Evolutionary conservation across 352 stramenopile species (phyloP).

Genomic region (Bremia lactucae): DNA sequence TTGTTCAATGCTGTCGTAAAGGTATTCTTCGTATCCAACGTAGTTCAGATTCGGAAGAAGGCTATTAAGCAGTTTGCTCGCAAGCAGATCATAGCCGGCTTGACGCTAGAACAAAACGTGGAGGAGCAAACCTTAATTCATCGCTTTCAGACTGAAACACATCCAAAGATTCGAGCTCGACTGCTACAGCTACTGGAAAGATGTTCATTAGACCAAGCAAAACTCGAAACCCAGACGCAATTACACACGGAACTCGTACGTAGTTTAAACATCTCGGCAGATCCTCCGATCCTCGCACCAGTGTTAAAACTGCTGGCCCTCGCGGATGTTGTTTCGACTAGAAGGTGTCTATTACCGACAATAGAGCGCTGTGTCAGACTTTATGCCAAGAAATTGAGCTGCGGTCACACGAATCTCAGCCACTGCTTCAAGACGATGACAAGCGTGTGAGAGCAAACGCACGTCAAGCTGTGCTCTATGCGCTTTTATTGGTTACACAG

Average conservation of each 20-base stretch:
- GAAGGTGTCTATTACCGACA: no score
- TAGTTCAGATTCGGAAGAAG: slow-evolving; percentile 57
- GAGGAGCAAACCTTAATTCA: slow-evolving; percentile 26
- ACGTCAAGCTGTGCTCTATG: slow-evolving; percentile 26
- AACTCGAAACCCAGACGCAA: slow-evolving; percentile 4
- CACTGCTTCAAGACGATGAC: slow-evolving; percentile 68
- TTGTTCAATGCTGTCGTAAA: slow-evolving; percentile 12
- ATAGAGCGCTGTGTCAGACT: slow-evolving; percentile 10
- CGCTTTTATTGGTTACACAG: slow-evolving; percentile 10
- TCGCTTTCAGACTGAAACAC: slow-evolving; percentile 48
- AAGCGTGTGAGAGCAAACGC: slow-evolving; percentile 16
- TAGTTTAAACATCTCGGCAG: slow-evolving; percentile 29
- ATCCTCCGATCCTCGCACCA: slow-evolving; percentile 42
- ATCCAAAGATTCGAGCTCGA: slow-evolving; percentile 52
- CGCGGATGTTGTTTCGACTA: no score
- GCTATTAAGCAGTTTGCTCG: slow-evolving; percentile 44
- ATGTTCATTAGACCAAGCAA: slow-evolving; percentile 19
- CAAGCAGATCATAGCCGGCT: slow-evolving; percentile 5
- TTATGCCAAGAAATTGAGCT: slow-evolving; percentile 38
- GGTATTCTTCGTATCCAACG: slow-evolving; percentile 26
- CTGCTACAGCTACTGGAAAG: slow-evolving; percentile 42
- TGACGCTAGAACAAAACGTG: slow-evolving; percentile 5
- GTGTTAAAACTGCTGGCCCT: slow-evolving; percentile 51
- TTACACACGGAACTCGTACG: slow-evolving; percentile 14
- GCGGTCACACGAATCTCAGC: slow-evolving; percentile 38